Conservation (phyloP, 805 yeast species). For the Metschnikowia matae region DNA sequence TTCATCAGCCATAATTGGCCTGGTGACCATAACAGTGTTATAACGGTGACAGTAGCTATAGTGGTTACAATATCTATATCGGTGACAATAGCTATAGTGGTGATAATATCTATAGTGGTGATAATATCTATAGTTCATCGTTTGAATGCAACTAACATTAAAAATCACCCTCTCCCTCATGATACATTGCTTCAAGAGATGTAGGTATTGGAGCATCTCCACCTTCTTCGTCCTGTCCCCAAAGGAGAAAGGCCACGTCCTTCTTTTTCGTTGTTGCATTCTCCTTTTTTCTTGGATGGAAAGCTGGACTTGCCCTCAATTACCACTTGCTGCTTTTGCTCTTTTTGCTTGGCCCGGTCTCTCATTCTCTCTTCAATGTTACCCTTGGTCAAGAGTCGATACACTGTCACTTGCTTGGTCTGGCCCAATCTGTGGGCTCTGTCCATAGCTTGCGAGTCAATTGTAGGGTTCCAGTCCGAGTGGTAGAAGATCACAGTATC, state of each 20-base stretch:
- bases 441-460: constrained; percentile 95
- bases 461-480: constrained; percentile 95
- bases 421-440: constrained; percentile 96
- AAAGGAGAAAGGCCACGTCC: constrained; percentile 39
- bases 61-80: too few relatives aligned
- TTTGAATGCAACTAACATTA: too few relatives aligned
- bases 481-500: constrained; percentile 92
- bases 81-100: too few relatives aligned
- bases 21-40: too few relatives aligned
- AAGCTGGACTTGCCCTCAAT: constrained; percentile 84
- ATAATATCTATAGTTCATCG: too few relatives aligned
- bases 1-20: too few relatives aligned
- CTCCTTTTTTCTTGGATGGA: constrained; percentile 35
- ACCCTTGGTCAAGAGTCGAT: constrained; percentile 82
- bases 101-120: too few relatives aligned
- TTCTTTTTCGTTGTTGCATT: constrained; percentile 37
- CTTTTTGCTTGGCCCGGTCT: constrained; percentile 97
- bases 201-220: constrained; percentile 14
- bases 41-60: too few relatives aligned
- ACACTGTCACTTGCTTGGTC: constrained; percentile 95
- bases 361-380: constrained; percentile 98
- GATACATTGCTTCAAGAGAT: constrained; percentile 42
- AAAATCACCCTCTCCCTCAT: constrained; percentile 51
- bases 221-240: constrained; percentile 33
- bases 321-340: constrained; percentile 97